Evolutionary conservation across 768 basidiomycete genomes (phyloP), one percentile per base, ranked within the genome.

Genomic region (Boletus reticulatus): DNA sequence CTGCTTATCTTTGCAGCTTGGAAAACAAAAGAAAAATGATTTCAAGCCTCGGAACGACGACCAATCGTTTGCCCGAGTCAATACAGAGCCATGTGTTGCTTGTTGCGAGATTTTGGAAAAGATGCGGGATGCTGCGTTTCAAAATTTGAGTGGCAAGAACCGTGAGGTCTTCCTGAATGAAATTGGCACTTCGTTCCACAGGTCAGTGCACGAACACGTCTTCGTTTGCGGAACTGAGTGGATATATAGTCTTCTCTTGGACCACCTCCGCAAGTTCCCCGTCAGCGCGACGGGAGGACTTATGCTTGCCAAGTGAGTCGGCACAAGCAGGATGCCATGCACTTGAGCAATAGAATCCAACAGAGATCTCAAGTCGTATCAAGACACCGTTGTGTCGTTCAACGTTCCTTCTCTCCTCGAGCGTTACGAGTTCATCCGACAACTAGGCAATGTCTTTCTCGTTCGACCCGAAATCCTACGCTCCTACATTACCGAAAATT

Each of bases 11-110:
- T 58, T 78, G 4, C 87, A 91, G 58, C 83, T 99, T 37, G 80
- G 84, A 9, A 95, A 94, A 70, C 97, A 99, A 70, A 98, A 98
- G 77, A 89, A 88, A 65, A 89, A 84, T 48, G 97, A 99, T 69
- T 99, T 97, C 76, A 97, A 96, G 71, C 97, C 97, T 12, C 84
- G 89, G 37, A 94, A 98, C 62, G 97, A 99, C 66, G 96, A 98
- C 62, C 72, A 94, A 22, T 94, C 94, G 0, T 98, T 98, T 70
- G 92, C 94, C 4, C 78, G 94, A 20, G 92, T 92, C 27, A 97
- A 93, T 66, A 98, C 97, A 0, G 96, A 98, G 60, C 94, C 97
- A 0, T 98, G 94, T 67, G 66, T 85, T 17, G 78, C 84, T 2
- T 93, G 90, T 62, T 96, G 95, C 65, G 93, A 96, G 17, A 81